Evolutionary conservation across 768 basidiomycete genomes (phyloP), one percentile per base, ranked within the genome.

Genomic region (Hericium erinaceus): DNA sequence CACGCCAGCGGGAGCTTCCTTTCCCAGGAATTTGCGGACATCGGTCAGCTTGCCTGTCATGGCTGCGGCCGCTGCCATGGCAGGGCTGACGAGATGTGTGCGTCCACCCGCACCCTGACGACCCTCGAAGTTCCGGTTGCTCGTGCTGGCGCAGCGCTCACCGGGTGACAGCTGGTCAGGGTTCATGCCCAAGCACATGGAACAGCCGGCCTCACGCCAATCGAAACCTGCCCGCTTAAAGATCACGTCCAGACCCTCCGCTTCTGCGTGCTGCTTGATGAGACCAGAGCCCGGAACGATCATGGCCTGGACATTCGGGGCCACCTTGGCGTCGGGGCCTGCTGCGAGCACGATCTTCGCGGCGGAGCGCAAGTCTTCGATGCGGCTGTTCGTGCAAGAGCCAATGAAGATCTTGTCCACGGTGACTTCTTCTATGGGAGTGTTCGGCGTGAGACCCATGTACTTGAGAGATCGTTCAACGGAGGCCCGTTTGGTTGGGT

Each of bases 151-250:
- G 65, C 83, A 84, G 56, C 83, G 77, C 63, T 75, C 70, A 16
- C 78, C 78, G 0, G 82, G 82, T 44, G 72, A 67, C 58, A 85
- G 77, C 69, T 83, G 80, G 67, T 85, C 83, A 24, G 82, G 81
- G 74, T 85, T 85, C 83, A 85, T 85, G 46, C 83, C 83, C 52
- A 85, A 70, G 70, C 83, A 85, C 83, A 85, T 85, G 26, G 83
- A 85, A 69, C 83, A 85, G 38, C 83, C 83, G 15, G 83, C 83
- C 70, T 85, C 83, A 60, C 83, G 72, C 83, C 82, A 84, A 65
- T 85, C 83, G 67, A 83, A 85, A 13, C 83, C 83, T 2, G 83
- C 83, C 26, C 79, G 79, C 68, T 75, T 80, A 75, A 85, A 82
- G 67, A 85, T 73, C 53, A 74, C 74, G 64, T 83, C 81, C 52